Base-by-base conservation (phyloP, 768 basidiomycete species). In the Cystofilobasidium bisporidii region DNA sequence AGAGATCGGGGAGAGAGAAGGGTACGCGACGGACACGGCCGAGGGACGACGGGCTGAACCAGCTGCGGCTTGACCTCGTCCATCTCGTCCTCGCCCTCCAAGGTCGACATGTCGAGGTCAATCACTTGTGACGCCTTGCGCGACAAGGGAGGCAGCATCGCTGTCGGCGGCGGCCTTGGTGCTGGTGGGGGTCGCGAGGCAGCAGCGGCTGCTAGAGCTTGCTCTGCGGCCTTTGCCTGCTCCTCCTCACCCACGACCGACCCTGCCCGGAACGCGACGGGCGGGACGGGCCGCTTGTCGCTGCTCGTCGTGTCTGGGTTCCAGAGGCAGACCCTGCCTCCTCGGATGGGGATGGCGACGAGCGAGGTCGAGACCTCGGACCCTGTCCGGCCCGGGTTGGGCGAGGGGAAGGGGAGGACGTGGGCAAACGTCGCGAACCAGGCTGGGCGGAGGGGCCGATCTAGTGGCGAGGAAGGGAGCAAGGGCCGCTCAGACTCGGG, bases 361-460 rank as follows among this genome's bases (percentile, higher is more conserved):
- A 56, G 53, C 53, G 53, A 56, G 10, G 53, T 56, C 28, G 53
- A 28, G 53, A 56, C 53, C 30, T 56, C 53, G 28, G 3, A 5
- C 8, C 5, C n/a, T 8, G 53, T 14, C 18, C 53, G 26, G 17
- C 28, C 26, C 18, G 53, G 53, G 53, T 32, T 56, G 28, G 53
- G 53, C 28, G 26, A 22, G 3, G 53, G 53, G 47, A 48, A 48
- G 1, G 53, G 53, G 5, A 56, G 53, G 28, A 56, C 28, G 53
- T 56, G 53, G 3, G 53, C 53, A 56, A 56, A 56, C 28, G 53
- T 56, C 10, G 53, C 26, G 53, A 56, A 56, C 53, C 53, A 56
- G 2, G 53, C 28, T 3, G 53, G 60, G 10, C 60, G 40, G 20
- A 28, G 40, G 17, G 40, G 40, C 20, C 22, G 40, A 6, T n/a